phyloP scores from a whole-genome alignment of 495 filamentous ascomycete species.

The Talaromyces thailandensis region DNA sequence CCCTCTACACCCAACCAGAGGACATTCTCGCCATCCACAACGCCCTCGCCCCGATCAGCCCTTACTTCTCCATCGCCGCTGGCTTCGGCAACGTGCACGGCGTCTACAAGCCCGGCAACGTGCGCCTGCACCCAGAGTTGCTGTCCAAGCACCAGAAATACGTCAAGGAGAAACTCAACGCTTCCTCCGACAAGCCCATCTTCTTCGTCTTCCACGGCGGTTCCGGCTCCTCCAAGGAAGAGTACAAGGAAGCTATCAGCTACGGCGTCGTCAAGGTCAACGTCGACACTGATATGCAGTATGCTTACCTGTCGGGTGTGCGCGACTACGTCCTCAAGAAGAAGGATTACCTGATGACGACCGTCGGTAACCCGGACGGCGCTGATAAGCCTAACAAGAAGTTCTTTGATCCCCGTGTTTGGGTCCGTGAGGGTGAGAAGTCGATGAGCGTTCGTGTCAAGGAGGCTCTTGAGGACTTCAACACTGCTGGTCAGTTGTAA shows the following conservation, averaged over 20 bases:
- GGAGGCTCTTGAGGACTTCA: constrained; percentile 84
- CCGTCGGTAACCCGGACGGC: constrained; percentile 93
- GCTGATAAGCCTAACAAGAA: constrained; percentile 99
- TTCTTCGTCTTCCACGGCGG: constrained; percentile 99
- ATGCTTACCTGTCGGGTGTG: constrained; percentile 79
- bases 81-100: constrained; percentile 99
- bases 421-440: constrained; percentile 93
- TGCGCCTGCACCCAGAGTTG: constrained; percentile 88
- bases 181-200: constrained; percentile 75
- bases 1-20: constrained; percentile 95
- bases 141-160: constrained; percentile 89
- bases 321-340: constrained; percentile 89
- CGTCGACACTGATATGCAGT: constrained; percentile 67
- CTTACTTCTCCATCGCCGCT: constrained; percentile 95
- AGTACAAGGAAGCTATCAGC: constrained; percentile 77
- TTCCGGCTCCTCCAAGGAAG: constrained; percentile 78
- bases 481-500: constrained; percentile 80
- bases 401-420: constrained; percentile 73
- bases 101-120: constrained; percentile 98
- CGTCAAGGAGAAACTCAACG: constrained; percentile 63
- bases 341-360: constrained; percentile 81
- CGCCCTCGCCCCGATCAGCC: constrained; percentile 68
- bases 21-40: constrained; percentile 87
- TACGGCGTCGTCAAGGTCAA: constrained; percentile 97
- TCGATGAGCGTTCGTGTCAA: constrained; percentile 79